Conservation (phyloP, 108 stramenopile species). For the Pelagomonas calceolata region DNA sequence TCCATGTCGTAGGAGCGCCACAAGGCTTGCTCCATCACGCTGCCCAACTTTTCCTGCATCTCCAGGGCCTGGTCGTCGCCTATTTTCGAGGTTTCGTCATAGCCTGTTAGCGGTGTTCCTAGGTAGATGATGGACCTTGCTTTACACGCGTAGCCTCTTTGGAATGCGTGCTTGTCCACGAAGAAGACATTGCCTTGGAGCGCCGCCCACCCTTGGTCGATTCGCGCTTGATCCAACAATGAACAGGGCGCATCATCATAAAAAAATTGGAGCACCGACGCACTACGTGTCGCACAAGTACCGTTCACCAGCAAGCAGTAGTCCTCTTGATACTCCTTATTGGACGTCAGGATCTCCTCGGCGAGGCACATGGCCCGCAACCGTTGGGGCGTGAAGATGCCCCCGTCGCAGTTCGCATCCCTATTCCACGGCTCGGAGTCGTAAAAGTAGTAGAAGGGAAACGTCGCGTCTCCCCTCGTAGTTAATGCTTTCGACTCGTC, state of each 20-base stretch:
- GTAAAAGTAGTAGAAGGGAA: not conserved
- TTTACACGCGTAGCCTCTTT: not conserved
- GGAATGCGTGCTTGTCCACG: not conserved
- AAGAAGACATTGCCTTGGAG: constrained; percentile 2
- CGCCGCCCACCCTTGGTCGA: not conserved
- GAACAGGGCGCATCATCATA: not conserved
- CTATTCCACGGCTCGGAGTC: not conserved
- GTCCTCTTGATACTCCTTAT: not conserved
- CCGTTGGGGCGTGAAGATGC: not conserved
- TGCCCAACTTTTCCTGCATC: not conserved
- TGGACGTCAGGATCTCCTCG: not conserved
- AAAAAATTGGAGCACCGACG: not conserved
- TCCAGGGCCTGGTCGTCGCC: not conserved
- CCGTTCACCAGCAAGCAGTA: not conserved
- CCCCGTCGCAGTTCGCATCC: not conserved
- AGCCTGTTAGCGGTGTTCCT: not conserved
- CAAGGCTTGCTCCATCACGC: not conserved
- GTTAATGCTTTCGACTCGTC: not conserved
- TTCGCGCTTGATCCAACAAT: not conserved
- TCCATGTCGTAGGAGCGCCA: not conserved
- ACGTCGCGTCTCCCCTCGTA: not conserved
- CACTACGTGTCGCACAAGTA: not conserved
- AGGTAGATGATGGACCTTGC: constrained; percentile 4
- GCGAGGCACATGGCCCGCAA: not conserved
- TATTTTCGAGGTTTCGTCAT: not conserved